Base-by-base conservation (phyloP, 805 yeast species). In the Starmerella potacharoeniae region DNA sequence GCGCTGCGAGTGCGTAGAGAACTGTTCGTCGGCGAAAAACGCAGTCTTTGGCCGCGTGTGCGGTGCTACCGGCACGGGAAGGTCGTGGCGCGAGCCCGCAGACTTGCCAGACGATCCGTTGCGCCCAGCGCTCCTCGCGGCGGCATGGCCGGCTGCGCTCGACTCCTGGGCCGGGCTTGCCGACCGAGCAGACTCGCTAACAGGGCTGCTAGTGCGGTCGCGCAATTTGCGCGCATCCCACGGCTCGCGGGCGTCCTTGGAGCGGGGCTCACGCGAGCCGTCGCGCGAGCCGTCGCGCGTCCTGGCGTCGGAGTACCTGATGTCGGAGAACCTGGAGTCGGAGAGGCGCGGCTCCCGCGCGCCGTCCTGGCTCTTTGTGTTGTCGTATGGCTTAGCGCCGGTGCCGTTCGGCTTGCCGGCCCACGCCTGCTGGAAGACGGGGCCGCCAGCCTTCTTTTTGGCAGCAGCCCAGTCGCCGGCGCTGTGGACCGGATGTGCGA, bases 381-480 rank as follows among this genome's bases (percentile, higher is more conserved):
- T 9, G 5, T 30, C 48, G 36, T 5, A 4, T 4, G 22, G 11
- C 14, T 31, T 44, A 28, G 11, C n/a, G 31, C 34, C 13, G 13
- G 36, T 30, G 17, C 36, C 48, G 16, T 44, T 44, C 7, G 6
- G 22, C 36, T 13, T 29, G 34, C 16, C 9, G 28, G 11, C n/a
- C 48, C 48, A 44, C 6, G 48, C 48, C 13, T 22, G 36, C 28
- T 44, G 48, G 48, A 44, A 44, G 28, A 44, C 28, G 35, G 48
- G 48, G 22, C 48, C 49, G 22, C 40, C 49, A 8, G 49, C 34
- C 51, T 48, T 48, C 35, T 48, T 48, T 30, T 48, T 48, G 42
- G 51, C 51, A 6, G 51, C 51, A 9, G 41, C 51, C 51, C 51
- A 48, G 43, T 48, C 43, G 22, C 28, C 43, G 14, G 34, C 51